A percentile compares a stretch with the other conserved stretches of the same genome.
Evolutionary conservation across 2,329 filamentous ascomycete genomes (phyloP).

Genomic region (Diaporthe australafricana): DNA sequence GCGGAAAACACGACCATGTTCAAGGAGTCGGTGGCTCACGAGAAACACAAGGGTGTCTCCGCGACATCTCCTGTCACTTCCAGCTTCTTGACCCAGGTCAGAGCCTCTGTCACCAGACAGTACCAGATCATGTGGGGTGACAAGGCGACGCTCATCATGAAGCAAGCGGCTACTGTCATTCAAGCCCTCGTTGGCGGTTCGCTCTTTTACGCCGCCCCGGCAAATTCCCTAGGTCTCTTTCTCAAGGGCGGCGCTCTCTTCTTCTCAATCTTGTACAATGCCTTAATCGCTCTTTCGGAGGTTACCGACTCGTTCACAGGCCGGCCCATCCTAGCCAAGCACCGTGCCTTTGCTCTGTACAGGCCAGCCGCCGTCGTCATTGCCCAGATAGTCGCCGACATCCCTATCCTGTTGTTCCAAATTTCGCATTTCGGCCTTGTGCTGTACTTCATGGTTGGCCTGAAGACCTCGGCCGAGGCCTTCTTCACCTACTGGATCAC

Average conservation of each 20-base stretch:
- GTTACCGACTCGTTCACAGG: slow-evolving; percentile 72
- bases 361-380: slow-evolving; percentile 70
- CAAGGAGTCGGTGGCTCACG: slow-evolving; percentile 59
- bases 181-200: slow-evolving; percentile 74
- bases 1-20: slow-evolving; percentile 65
- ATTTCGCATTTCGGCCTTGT: slow-evolving; percentile 67
- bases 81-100: slow-evolving; percentile 65
- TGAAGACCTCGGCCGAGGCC: slow-evolving; percentile 59
- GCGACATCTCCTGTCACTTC: slow-evolving; percentile 68
- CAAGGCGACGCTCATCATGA: slow-evolving; percentile 72
- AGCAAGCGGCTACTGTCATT: slow-evolving; percentile 66
- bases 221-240: slow-evolving; percentile 70
- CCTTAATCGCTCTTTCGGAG: slow-evolving; percentile 73
- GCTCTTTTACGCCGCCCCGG: slow-evolving; percentile 73
- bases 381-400: slow-evolving; percentile 64
- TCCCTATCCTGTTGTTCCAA: slow-evolving; percentile 69
- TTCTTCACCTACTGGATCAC: slow-evolving; percentile 52
- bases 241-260: slow-evolving; percentile 73
- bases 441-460: slow-evolving; percentile 73
- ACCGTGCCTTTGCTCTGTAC: slow-evolving; percentile 67
- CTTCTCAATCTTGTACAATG: slow-evolving; percentile 72
- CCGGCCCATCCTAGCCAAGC: slow-evolving; percentile 69
- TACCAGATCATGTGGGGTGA: slow-evolving; percentile 76
- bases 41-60: slow-evolving; percentile 66
- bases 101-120: slow-evolving; percentile 67